These are phyloP conservation scores for Haberlea rhodopensis DNA, from an alignment of 257 asterid genomes.

Conservation along the genomic window DNA sequence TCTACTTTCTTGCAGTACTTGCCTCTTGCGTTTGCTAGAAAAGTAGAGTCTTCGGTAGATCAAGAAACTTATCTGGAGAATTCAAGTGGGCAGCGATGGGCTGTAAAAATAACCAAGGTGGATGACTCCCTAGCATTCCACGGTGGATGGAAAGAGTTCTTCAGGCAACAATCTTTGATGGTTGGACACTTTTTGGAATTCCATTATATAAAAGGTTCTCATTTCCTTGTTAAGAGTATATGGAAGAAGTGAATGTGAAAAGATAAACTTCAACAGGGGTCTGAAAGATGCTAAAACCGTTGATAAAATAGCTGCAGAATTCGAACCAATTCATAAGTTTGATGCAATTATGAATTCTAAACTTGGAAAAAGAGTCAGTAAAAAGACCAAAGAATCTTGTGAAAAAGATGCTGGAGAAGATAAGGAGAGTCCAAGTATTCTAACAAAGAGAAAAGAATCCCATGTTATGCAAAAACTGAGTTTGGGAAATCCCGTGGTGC, in stretches of 20 bases:
- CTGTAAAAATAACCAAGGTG: constrained; percentile 34
- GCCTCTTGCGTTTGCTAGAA: constrained; percentile 51
- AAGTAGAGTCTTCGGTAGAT: constrained; percentile 31
- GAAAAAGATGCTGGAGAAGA: background rate
- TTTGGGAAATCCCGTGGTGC: background rate
- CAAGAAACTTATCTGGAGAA: constrained; percentile 51
- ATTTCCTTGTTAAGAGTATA: background rate
- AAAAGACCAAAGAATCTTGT: background rate
- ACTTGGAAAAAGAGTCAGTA: background rate
- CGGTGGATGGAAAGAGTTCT: background rate
- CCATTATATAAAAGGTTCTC: background rate
- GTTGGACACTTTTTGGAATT: background rate
- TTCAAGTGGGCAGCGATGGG: constrained; percentile 40
- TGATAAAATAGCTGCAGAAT: background rate
- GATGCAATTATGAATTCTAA: background rate
- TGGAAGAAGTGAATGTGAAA: background rate
- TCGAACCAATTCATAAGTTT: background rate
- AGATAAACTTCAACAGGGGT: background rate
- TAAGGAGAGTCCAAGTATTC: background rate
- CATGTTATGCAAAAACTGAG: background rate
- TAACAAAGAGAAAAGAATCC: background rate
- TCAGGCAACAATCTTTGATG: background rate
- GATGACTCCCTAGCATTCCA: constrained; percentile 34
- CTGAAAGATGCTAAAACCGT: too few relatives aligned
- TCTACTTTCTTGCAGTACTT: constrained; percentile 46